phyloP scores from a whole-genome alignment of 257 asterid genomes.

The Rubia yunnanensis region DNA sequence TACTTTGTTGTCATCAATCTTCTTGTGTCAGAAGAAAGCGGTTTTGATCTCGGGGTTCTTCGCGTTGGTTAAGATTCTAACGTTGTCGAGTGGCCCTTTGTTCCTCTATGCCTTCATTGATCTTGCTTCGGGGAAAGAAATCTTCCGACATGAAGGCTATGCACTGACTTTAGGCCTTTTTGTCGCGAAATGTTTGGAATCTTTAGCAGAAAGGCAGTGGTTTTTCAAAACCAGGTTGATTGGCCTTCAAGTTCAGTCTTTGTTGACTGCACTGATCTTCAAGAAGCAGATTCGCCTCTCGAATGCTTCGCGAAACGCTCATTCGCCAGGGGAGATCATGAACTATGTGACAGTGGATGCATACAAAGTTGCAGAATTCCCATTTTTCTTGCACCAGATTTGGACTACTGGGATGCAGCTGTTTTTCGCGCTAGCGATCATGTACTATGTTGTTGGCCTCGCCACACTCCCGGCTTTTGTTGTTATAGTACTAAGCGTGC shows the following conservation, averaged over 20 bases:
- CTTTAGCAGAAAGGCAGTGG: conserved; percentile 36
- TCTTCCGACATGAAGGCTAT: conserved; percentile 22
- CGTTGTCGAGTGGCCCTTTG: conserved; percentile 26
- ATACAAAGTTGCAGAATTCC: conserved; percentile 27
- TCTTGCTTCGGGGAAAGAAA: conserved; percentile 21
- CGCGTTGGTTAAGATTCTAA: conserved; percentile 19
- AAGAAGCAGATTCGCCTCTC: conserved; percentile 29
- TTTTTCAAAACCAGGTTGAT: conserved; percentile 25
- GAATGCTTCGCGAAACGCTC: conserved; percentile 15
- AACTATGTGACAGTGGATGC: conserved; percentile 33
- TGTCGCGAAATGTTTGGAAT: conserved; percentile 26
- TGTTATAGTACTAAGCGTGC: conserved; percentile 17
- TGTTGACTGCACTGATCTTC: conserved; percentile 25
- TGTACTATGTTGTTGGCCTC: conserved; percentile 26
- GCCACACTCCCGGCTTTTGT: conserved; percentile 23
- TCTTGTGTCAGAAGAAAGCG: conserved; percentile 22
- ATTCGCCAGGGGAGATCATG: conserved; percentile 32
- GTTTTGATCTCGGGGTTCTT: conserved; percentile 26
- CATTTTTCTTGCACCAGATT: conserved; percentile 28
- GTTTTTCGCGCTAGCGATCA: conserved; percentile 19
- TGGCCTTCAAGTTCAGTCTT: conserved; percentile 24
- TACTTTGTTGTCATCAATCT: conserved; percentile 14
- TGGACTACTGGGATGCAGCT: conserved; percentile 32
- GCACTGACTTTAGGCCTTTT: conserved; percentile 19
- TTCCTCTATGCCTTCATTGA: conserved; percentile 31